Evolutionary conservation across 2,329 filamentous ascomycete genomes (phyloP), one percentile per base, ranked within the genome.

Genomic region (Arachnomyces sp.): DNA sequence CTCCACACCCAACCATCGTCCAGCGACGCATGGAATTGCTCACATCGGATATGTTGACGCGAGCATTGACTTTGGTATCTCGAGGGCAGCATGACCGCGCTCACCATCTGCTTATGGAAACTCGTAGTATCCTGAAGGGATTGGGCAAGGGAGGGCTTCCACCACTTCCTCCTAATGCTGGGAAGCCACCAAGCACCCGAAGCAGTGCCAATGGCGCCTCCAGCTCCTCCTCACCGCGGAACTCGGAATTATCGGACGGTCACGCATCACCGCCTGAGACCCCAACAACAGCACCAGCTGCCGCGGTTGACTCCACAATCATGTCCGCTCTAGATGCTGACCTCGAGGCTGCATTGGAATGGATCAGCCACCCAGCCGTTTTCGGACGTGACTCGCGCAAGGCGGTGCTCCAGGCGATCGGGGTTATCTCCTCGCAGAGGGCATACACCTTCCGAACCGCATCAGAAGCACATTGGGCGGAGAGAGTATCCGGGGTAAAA

Each of bases 1-100:
- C 92, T 11, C 90, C 92, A 34, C 92, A 96, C 58, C 89, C 92
- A 3, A 86, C 82, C 46, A 88, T 98, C 44, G 90, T 98, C 5
- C 92, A 98, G 65, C 79, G 92, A 31, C 83, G 92, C 34, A 98
- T 98, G 92, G 92, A 98, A 64, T 72, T 98, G 20, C 75, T 98
- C 39, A 96, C 92, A 2, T 96, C 90, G 1, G 92, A 98, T 60
- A 98, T 98, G 92, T 76, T 98, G 47, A 94, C 87, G 6, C 76
- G 92, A 43, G 89, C 92, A 11, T 69, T 98, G 45, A 94, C 88
- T 0, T 75, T 98, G 14, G 89, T 96, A 14, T 86, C 86, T 44
- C 79, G 88, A 29, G 87, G 86, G 28, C 90, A 96, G 64, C 86
- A 95, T 58, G 92, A 98, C 55, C 83, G 89, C 28, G 92, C 89